phyloP scores from a whole-genome alignment of 208 protist genomes.

The Trypanosomatidae sp. region DNA sequence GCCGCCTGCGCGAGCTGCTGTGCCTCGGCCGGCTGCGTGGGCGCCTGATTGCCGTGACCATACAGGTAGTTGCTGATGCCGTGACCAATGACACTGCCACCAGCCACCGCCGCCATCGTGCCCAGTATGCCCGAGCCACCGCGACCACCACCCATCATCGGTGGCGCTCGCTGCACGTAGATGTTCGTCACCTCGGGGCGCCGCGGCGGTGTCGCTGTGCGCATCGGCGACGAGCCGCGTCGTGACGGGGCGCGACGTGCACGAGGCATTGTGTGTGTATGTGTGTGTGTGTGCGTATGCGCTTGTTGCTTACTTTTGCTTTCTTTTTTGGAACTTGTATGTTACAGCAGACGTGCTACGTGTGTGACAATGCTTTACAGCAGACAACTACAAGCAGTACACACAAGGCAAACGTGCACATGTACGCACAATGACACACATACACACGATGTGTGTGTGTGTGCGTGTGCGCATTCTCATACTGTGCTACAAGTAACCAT shows the following conservation, averaged over 20 bases:
- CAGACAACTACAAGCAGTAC: too few relatives aligned
- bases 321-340: too few relatives aligned
- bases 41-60: constrained; percentile 34
- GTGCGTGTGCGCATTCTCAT: too few relatives aligned
- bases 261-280: constrained; percentile 60
- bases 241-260: constrained; percentile 17
- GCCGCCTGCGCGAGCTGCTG: constrained; percentile 61
- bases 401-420: too few relatives aligned
- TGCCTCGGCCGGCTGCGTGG: constrained; percentile 67
- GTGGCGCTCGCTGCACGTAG: constrained; percentile 48
- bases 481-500: too few relatives aligned
- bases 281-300: too few relatives aligned
- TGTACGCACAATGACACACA: too few relatives aligned
- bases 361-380: too few relatives aligned
- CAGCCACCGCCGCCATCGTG: constrained; percentile 73
- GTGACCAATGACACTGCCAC: constrained; percentile 72
- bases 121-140: constrained; percentile 54
- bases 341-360: too few relatives aligned
- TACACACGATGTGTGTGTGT: too few relatives aligned
- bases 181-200: constrained; percentile 59
- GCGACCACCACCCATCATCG: constrained; percentile 14
- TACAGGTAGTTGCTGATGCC: constrained; percentile 85
- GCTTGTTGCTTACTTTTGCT: too few relatives aligned
- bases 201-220: constrained; percentile 7
- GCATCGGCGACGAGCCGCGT: constrained; percentile 9